A percentile compares a stretch with the other conserved stretches of the same genome.
Conservation (phyloP, 495 filamentous ascomycete species). For the Penicillium egyptiacum region DNA sequence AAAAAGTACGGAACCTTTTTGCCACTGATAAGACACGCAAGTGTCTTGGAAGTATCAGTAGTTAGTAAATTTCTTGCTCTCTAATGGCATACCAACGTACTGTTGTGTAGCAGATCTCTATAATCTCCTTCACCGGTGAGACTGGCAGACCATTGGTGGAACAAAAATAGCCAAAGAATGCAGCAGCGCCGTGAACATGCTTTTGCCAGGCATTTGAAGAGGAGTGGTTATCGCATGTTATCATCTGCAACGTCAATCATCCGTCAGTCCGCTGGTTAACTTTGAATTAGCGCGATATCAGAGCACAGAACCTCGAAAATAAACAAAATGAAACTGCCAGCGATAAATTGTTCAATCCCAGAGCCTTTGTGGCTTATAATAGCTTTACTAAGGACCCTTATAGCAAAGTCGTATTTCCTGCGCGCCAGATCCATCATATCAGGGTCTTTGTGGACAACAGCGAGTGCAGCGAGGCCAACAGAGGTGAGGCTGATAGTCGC, state of each 20-base stretch:
- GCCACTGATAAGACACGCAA: constrained; percentile 1
- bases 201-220: not conserved
- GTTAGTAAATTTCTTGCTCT: not conserved
- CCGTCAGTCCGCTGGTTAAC: not conserved
- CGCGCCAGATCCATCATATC: constrained; percentile 1
- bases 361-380: not conserved
- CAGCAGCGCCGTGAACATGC: not conserved
- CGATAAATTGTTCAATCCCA: not conserved
- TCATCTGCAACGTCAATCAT: not conserved
- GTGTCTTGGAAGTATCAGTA: not conserved
- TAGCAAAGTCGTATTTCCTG: not conserved
- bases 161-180: not conserved
- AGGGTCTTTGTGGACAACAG: constrained; percentile 1
- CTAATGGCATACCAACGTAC: not conserved
- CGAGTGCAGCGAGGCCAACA: constrained; percentile 1
- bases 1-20: not conserved
- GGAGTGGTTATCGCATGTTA: constrained; percentile 1
- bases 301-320: not conserved
- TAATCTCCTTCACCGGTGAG: not conserved
- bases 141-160: not conserved
- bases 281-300: not conserved
- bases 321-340: not conserved
- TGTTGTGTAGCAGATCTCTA: not conserved
- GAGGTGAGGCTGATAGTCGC: not conserved
- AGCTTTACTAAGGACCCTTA: not conserved